These are phyloP conservation scores for Ogataea haglerorum DNA, from an alignment of 805 yeast genomes.

Conservation along the genomic window DNA sequence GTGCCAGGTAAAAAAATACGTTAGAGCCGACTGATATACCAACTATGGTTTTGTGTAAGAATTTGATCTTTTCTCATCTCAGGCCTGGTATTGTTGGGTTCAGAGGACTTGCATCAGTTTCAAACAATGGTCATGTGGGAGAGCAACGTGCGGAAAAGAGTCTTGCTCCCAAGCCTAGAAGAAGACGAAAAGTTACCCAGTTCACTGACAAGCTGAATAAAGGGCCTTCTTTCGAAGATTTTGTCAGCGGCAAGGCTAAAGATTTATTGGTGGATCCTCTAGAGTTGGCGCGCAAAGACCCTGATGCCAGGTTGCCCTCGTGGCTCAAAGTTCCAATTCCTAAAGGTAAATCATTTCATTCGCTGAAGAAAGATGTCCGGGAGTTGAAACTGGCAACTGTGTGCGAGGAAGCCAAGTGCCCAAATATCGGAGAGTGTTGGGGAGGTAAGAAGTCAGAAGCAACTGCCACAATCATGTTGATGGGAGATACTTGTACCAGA, in stretches of 20 bases:
- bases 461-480: slow-evolving; percentile 93
- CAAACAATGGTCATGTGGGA: background rate
- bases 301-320: slow-evolving; percentile 71
- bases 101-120: slow-evolving; percentile 3
- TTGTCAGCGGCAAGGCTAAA: slow-evolving; percentile 76
- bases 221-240: slow-evolving; percentile 95
- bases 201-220: slow-evolving; percentile 68
- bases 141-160: background rate
- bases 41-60: slow-evolving; percentile 2
- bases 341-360: slow-evolving; percentile 82
- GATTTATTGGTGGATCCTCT: slow-evolving; percentile 69
- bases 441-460: slow-evolving; percentile 94
- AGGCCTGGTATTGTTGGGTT: background rate
- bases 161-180: slow-evolving; percentile 1
- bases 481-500: slow-evolving; percentile 98
- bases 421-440: slow-evolving; percentile 99
- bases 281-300: slow-evolving; percentile 65
- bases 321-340: slow-evolving; percentile 98
- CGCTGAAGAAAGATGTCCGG: slow-evolving; percentile 78
- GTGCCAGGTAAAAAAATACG: slow-evolving; percentile 1
- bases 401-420: slow-evolving; percentile 98
- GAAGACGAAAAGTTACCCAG: slow-evolving; percentile 49
- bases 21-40: background rate
- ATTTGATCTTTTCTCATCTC: background rate
- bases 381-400: slow-evolving; percentile 91